Conservation (phyloP, 2,329 filamentous ascomycete genomes). For the Pseudogymnoascus verrucosus region DNA sequence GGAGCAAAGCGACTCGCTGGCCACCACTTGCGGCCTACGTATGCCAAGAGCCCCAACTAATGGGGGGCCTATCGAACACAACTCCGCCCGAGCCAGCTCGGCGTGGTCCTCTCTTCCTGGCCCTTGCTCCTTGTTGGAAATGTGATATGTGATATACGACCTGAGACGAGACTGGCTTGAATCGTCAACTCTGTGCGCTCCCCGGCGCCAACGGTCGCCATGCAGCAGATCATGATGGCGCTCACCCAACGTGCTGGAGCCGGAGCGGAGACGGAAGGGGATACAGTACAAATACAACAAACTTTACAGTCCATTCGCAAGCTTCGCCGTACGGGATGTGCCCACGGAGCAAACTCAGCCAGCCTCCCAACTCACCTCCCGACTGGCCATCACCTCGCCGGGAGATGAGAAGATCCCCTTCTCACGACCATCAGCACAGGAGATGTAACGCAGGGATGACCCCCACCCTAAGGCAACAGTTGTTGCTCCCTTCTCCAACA, state of each 20-base stretch:
- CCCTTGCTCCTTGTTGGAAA: not conserved
- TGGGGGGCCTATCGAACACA: not conserved
- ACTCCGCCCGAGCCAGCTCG: not conserved
- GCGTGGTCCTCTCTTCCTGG: not conserved
- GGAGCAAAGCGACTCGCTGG: not conserved
- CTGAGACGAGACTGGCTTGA: not conserved
- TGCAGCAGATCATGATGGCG: conserved; percentile 1
- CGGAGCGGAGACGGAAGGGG: not conserved
- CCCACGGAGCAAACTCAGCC: not conserved
- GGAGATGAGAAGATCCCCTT: not conserved
- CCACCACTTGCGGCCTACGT: not conserved
- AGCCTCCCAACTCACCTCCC: not conserved
- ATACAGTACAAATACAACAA: not conserved
- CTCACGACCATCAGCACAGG: not conserved
- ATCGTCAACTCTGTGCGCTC: not conserved
- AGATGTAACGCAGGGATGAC: conserved; percentile 1
- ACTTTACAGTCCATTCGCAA: not conserved
- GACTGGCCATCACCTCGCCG: not conserved
- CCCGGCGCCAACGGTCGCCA: not conserved
- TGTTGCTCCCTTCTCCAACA: not conserved
- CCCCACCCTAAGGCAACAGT: not conserved
- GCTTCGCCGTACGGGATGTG: not conserved
- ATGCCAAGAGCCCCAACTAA: not conserved
- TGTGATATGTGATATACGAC: not conserved
- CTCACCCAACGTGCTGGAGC: not conserved